Evolutionary conservation across 2,329 filamentous ascomycete genomes (phyloP).

Genomic region (Aureobasidium pullulans): DNA sequence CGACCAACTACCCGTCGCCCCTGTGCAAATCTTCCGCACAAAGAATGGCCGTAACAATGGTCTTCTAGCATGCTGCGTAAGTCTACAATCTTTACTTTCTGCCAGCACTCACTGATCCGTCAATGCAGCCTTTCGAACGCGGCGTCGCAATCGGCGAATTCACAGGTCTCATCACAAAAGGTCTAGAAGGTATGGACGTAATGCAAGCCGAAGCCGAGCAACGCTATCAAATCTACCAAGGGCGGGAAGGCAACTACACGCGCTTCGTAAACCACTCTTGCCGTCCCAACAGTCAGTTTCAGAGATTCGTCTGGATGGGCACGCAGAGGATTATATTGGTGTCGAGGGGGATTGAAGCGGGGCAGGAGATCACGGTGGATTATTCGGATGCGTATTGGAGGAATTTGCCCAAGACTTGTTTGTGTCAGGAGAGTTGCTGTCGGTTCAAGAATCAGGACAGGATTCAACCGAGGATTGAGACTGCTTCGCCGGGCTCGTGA

Average conservation of each 20-base stretch:
- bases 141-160: slow-evolving; percentile 50
- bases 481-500: background rate
- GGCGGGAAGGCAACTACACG: slow-evolving; percentile 49
- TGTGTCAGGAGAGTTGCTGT: slow-evolving; percentile 48
- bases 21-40: slow-evolving; percentile 48
- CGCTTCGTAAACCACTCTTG: slow-evolving; percentile 55
- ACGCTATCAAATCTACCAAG: slow-evolving; percentile 54
- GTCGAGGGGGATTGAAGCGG: slow-evolving; percentile 47
- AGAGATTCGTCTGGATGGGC: slow-evolving; percentile 51
- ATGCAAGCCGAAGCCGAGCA: slow-evolving; percentile 36
- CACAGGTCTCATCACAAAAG: slow-evolving; percentile 48
- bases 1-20: slow-evolving; percentile 31
- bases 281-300: slow-evolving; percentile 50
- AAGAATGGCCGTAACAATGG: slow-evolving; percentile 49
- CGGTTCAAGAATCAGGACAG: slow-evolving; percentile 25
- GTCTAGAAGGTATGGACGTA: slow-evolving; percentile 46
- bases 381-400: slow-evolving; percentile 54
- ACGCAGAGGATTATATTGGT: slow-evolving; percentile 50
- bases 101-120: background rate
- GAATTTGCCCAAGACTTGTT: slow-evolving; percentile 47
- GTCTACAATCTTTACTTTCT: background rate
- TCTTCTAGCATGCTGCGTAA: slow-evolving; percentile 34
- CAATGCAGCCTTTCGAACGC: slow-evolving; percentile 37
- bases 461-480: background rate
- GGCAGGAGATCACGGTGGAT: slow-evolving; percentile 50